Conservation (phyloP, 2,329 filamentous ascomycete species). For the Ceratocystis huliohia region DNA sequence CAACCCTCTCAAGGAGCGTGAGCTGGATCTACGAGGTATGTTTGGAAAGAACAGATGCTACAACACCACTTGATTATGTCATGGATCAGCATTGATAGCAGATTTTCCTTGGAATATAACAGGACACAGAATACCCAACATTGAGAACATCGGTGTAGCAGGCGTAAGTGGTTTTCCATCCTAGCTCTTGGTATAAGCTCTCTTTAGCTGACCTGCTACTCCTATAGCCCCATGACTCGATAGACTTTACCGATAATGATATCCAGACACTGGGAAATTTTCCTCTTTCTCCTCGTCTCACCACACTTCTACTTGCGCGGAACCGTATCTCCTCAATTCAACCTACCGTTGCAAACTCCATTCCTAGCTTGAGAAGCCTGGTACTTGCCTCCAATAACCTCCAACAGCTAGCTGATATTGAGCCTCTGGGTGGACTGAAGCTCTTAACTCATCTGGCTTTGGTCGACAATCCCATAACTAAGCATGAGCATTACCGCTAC, state of each 20-base stretch:
- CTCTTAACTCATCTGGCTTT: conserved; percentile 69
- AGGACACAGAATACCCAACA: conserved; percentile 96
- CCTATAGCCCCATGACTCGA: conserved; percentile 74
- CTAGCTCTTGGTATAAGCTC: background rate
- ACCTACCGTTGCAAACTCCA: conserved; percentile 54
- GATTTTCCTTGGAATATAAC: conserved; percentile 37
- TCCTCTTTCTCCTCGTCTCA: conserved; percentile 76
- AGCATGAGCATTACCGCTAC: conserved; percentile 71
- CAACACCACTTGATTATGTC: conserved; percentile 50
- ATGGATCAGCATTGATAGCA: conserved; percentile 71
- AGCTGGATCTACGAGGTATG: conserved; percentile 99
- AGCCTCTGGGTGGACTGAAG: conserved; percentile 57
- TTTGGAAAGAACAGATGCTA: conserved; percentile 94
- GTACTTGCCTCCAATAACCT: conserved; percentile 76
- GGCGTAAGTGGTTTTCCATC: conserved; percentile 47
- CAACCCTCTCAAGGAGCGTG: conserved; percentile 96
- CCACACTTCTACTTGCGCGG: conserved; percentile 74
- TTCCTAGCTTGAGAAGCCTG: conserved; percentile 72
- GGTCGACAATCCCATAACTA: conserved; percentile 76
- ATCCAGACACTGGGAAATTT: conserved; percentile 84
- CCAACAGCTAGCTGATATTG: conserved; percentile 72
- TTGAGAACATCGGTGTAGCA: conserved; percentile 94
- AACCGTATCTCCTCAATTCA: conserved; percentile 82
- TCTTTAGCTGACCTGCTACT: background rate
- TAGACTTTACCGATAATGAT: conserved; percentile 98